Evolutionary conservation across 352 stramenopile genomes (phyloP).

Genomic region (Pythium rhizo-oryzae): DNA sequence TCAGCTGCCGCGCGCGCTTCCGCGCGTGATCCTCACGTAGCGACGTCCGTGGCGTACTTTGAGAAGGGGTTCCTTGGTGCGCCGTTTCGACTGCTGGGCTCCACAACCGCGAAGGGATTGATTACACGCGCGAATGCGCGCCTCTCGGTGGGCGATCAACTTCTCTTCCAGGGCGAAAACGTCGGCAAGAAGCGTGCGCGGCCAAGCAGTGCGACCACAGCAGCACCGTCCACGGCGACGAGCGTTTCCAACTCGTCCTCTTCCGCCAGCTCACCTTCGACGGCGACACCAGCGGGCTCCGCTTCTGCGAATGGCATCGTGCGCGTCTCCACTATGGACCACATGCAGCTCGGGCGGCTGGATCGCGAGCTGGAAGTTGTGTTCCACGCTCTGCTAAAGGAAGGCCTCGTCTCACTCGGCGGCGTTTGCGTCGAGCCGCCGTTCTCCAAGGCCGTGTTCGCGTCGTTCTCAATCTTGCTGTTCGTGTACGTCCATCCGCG

Average conservation of each 20-base stretch:
- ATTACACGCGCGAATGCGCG: slow-evolving; percentile 50
- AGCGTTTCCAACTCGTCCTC: background rate
- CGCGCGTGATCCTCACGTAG: slow-evolving; percentile 25
- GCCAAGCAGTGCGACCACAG: slow-evolving; percentile 14
- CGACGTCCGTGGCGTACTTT: slow-evolving; percentile 30
- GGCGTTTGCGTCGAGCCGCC: slow-evolving; percentile 54
- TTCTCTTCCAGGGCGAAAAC: slow-evolving; percentile 72
- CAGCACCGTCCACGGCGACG: background rate
- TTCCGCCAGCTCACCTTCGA: background rate
- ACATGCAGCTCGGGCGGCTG: slow-evolving; percentile 59
- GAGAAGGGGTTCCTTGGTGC: slow-evolving; percentile 35
- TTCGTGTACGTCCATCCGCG: slow-evolving; percentile 63
- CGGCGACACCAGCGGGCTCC: slow-evolving; percentile 14
- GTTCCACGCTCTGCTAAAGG: slow-evolving; percentile 68
- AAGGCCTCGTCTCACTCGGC: slow-evolving; percentile 46
- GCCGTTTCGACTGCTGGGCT: slow-evolving; percentile 52
- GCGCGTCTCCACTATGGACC: slow-evolving; percentile 49
- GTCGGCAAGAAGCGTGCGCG: slow-evolving; percentile 67
- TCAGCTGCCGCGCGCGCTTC: slow-evolving; percentile 18
- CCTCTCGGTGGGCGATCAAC: slow-evolving; percentile 43
- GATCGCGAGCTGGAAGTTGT: slow-evolving; percentile 62
- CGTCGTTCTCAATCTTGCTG: slow-evolving; percentile 62
- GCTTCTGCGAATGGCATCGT: slow-evolving; percentile 45
- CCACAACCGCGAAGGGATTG: slow-evolving; percentile 41
- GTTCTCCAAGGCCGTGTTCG: slow-evolving; percentile 58